Conservation (phyloP, 2,329 filamentous ascomycete genomes). For the Talaromyces sp. region DNA sequence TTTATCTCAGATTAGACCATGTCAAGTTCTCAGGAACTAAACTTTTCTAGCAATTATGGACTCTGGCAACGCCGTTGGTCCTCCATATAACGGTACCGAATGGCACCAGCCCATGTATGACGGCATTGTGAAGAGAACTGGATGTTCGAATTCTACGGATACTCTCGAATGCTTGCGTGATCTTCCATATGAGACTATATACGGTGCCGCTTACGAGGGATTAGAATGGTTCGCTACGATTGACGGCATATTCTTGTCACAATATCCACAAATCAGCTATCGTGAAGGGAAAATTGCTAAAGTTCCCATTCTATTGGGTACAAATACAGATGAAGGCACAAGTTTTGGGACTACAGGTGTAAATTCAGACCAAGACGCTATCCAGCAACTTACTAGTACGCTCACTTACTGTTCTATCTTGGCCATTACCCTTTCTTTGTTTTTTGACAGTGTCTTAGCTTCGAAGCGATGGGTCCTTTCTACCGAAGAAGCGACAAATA, state of each 20-base stretch:
- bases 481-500: conserved; percentile 32
- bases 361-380: conserved; percentile 58
- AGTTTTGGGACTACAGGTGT: conserved; percentile 57
- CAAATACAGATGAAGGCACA: conserved; percentile 68
- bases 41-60: conserved; percentile 32
- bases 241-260: conserved; percentile 60
- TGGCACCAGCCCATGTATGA: conserved; percentile 39
- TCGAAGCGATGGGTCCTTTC: conserved; percentile 34
- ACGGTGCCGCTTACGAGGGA: conserved; percentile 27
- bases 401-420: conserved; percentile 13
- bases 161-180: conserved; percentile 35
- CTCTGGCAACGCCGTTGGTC: conserved; percentile 34
- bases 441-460: conserved; percentile 14
- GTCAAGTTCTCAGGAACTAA: neutral
- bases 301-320: conserved; percentile 65
- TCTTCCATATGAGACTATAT: conserved; percentile 28
- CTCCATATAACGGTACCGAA: conserved; percentile 36
- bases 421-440: conserved; percentile 12
- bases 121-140: conserved; percentile 29
- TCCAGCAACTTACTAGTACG: conserved; percentile 35
- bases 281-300: conserved; percentile 61
- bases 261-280: conserved; percentile 59
- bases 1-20: neutral
- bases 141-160: conserved; percentile 28
- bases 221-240: conserved; percentile 47